Evolutionary conservation across 176 grass and related monocot species (phyloP).

Genomic region (Tillandsia leiboldiana): DNA sequence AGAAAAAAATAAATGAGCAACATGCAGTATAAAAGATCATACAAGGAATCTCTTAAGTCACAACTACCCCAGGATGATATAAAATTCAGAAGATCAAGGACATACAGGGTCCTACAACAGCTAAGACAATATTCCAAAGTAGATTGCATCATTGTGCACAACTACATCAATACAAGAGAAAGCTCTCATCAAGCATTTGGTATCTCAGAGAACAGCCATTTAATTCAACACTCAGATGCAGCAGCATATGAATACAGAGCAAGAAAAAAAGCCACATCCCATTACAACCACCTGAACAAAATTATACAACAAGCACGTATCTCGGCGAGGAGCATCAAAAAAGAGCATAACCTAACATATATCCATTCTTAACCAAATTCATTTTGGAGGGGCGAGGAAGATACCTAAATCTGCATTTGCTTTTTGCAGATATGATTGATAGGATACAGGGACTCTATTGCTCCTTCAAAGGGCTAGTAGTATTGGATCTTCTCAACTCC

Average conservation of each 20-base stretch:
- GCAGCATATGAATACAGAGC: constrained; percentile 1
- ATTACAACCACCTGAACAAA: background rate
- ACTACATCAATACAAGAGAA: background rate
- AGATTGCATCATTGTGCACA: background rate
- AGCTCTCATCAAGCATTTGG: background rate
- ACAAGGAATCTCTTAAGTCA: too few relatives aligned
- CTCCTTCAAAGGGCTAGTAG: constrained; percentile 22
- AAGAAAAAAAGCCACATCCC: background rate
- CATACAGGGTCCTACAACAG: background rate
- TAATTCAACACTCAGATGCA: background rate
- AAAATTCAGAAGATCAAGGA: background rate
- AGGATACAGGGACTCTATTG: constrained; percentile 18
- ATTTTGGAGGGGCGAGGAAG: background rate
- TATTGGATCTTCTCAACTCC: constrained; percentile 33
- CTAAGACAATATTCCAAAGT: background rate
- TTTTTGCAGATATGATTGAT: background rate
- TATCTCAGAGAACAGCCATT: background rate
- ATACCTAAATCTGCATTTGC: background rate
- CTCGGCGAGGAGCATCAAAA: background rate
- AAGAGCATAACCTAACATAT: background rate
- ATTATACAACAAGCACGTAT: background rate
- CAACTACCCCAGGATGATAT: too few relatives aligned
- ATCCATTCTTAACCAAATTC: background rate
- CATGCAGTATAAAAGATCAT: too few relatives aligned
- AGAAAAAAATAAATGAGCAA: too few relatives aligned